Conservation (phyloP, 805 yeast genomes). For the Saturnispora besseyi region DNA sequence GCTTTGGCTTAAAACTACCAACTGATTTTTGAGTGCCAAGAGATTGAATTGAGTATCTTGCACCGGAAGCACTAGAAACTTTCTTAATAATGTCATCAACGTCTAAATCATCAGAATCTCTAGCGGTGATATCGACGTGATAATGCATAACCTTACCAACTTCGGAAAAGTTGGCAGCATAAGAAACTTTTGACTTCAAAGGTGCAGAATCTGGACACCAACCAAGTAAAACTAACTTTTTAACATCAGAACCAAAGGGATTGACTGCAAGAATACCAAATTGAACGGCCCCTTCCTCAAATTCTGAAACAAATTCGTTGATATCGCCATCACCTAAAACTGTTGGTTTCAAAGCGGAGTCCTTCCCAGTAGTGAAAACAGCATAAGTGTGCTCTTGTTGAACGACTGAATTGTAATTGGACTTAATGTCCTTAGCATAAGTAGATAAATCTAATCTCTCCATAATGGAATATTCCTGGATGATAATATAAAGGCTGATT, state of each 20-base stretch:
- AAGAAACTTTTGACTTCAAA: slow-evolving; percentile 60
- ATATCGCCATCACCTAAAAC: slow-evolving; percentile 57
- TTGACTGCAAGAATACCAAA: slow-evolving; percentile 83
- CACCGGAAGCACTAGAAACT: slow-evolving; percentile 89
- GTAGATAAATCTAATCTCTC: slow-evolving; percentile 54
- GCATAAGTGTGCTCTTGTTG: slow-evolving; percentile 74
- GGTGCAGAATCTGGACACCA: slow-evolving; percentile 99
- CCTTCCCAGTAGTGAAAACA: slow-evolving; percentile 65
- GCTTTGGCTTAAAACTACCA: slow-evolving; percentile 23
- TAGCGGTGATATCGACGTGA: slow-evolving; percentile 95
- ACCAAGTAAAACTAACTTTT: slow-evolving; percentile 76
- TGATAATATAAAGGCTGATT: not conserved
- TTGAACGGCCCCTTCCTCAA: slow-evolving; percentile 81
- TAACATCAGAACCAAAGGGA: slow-evolving; percentile 87
- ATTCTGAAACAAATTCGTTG: slow-evolving; percentile 68
- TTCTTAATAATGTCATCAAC: slow-evolving; percentile 65
- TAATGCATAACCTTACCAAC: slow-evolving; percentile 72
- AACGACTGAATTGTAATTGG: slow-evolving; percentile 69
- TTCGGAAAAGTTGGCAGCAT: slow-evolving; percentile 69
- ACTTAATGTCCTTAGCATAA: slow-evolving; percentile 66
- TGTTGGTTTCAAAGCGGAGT: slow-evolving; percentile 38
- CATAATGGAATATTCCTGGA: slow-evolving; percentile 27
- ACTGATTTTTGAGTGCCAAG: slow-evolving; percentile 15
- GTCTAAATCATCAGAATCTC: slow-evolving; percentile 84
- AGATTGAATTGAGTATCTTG: slow-evolving; percentile 70